Conservation (phyloP, 2,329 filamentous ascomycete genomes). For the Cylindrodendrum hubeiense region DNA sequence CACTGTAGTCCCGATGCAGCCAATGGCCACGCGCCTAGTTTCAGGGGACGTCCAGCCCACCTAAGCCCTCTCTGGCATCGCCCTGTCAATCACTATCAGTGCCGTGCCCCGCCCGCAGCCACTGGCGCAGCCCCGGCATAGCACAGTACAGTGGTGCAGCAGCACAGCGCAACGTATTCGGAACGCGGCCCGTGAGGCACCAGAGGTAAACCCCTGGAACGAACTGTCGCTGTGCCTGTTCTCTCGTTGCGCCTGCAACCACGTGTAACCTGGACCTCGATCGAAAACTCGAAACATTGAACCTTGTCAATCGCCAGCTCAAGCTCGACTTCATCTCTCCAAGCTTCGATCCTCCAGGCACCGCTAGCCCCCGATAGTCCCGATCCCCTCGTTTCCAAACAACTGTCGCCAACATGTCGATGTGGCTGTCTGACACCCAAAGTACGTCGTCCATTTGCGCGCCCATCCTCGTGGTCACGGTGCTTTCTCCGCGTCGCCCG, state of each 20-base stretch:
- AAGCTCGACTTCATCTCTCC: neutral
- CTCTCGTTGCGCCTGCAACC: slow-evolving; percentile 3
- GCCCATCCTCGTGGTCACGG: slow-evolving; percentile 22
- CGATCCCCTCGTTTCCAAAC: neutral
- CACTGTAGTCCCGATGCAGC: slow-evolving; percentile 28
- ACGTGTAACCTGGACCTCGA: slow-evolving; percentile 15
- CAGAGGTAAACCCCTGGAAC: slow-evolving; percentile 9
- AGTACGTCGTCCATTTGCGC: slow-evolving; percentile 72
- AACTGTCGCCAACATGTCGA: slow-evolving; percentile 65
- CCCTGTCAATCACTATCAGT: slow-evolving; percentile 35
- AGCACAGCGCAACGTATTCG: slow-evolving; percentile 8
- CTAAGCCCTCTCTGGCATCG: slow-evolving; percentile 27
- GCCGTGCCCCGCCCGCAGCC: neutral
- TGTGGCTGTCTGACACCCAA: slow-evolving; percentile 97
- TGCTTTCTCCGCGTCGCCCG: slow-evolving; percentile 2
- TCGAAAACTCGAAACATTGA: slow-evolving; percentile 15
- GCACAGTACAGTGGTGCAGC: neutral
- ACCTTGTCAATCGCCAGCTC: slow-evolving; percentile 8
- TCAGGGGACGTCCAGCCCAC: slow-evolving; percentile 6
- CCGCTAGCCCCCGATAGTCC: neutral
- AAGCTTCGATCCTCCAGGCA: neutral
- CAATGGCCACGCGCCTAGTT: slow-evolving; percentile 35
- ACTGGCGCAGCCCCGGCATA: neutral
- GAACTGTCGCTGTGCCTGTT: neutral
- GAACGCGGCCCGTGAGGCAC: neutral